A percentile compares a stretch with the other conserved stretches of the same genome.
phyloP scores from a whole-genome alignment of 75 land plant genomes.

The Chamaecyparis obtusa region DNA sequence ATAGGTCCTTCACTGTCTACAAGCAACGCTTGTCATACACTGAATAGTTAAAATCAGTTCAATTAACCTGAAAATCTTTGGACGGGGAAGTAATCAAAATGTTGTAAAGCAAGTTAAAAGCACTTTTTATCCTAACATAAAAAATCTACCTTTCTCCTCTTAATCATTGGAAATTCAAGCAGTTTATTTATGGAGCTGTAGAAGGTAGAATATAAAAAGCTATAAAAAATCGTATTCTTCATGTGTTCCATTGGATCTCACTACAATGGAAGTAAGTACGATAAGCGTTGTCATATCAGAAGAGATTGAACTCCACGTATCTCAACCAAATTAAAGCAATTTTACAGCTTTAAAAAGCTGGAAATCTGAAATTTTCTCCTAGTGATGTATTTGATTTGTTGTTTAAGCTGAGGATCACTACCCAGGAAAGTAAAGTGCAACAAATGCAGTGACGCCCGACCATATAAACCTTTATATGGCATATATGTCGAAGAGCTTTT shows the following conservation, averaged over 20 bases:
- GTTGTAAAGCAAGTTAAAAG: background rate
- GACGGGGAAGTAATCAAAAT: background rate
- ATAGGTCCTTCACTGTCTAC: background rate
- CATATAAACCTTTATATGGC: background rate
- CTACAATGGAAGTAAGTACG: background rate
- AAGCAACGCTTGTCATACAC: conserved; percentile 59
- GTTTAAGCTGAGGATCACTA: background rate
- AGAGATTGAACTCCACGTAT: background rate
- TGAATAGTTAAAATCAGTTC: background rate
- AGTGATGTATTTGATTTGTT: too few species aligned
- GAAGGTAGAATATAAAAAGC: background rate
- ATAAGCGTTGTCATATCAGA: background rate
- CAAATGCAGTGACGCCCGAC: background rate
- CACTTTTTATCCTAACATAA: background rate
- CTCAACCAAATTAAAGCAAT: background rate
- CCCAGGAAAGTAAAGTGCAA: background rate
- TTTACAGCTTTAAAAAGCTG: too few species aligned
- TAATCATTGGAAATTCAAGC: background rate
- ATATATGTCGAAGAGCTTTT: background rate
- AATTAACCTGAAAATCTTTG: background rate
- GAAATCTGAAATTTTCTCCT: too few species aligned
- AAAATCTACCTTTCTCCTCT: background rate
- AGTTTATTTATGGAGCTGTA: background rate
- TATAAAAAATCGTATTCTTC: background rate
- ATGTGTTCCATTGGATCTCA: background rate